phyloP scores from a whole-genome alignment of 495 filamentous ascomycete genomes.

The Arthonia radiata region DNA sequence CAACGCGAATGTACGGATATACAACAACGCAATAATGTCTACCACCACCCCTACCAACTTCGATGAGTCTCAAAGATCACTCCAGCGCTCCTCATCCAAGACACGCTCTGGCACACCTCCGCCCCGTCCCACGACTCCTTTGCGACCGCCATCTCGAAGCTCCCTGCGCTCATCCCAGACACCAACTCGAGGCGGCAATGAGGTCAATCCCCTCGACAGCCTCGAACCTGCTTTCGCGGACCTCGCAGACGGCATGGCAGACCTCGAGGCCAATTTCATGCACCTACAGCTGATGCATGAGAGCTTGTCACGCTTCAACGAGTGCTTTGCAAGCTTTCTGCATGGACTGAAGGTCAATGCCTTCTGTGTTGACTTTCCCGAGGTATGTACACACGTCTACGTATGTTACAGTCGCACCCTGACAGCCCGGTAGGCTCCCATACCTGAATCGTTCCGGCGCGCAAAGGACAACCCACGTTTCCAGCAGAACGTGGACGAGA shows the following conservation, averaged over 20 bases:
- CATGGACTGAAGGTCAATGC: slow-evolving; percentile 98
- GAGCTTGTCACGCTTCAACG: slow-evolving; percentile 76
- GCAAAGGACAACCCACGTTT: background rate
- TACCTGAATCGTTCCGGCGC: slow-evolving; percentile 32
- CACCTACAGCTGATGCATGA: slow-evolving; percentile 95
- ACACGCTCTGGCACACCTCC: slow-evolving; percentile 16
- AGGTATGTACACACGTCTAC: slow-evolving; percentile 35
- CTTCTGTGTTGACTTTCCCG: slow-evolving; percentile 93
- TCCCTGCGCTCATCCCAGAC: slow-evolving; percentile 35
- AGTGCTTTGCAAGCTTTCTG: slow-evolving; percentile 85
- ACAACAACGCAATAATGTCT: too few relatives aligned
- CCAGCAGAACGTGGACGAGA: slow-evolving; percentile 2
- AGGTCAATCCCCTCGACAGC: slow-evolving; percentile 48
- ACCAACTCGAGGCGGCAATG: slow-evolving; percentile 22
- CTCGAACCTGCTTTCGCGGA: slow-evolving; percentile 83
- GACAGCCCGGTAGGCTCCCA: slow-evolving; percentile 24
- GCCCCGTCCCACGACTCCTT: slow-evolving; percentile 76
- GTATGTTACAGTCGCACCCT: slow-evolving; percentile 6
- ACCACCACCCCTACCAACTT: too few relatives aligned
- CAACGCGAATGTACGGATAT: too few relatives aligned
- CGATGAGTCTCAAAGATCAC: slow-evolving; percentile 5
- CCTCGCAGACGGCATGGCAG: slow-evolving; percentile 78
- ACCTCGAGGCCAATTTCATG: slow-evolving; percentile 92
- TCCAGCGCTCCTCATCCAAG: slow-evolving; percentile 21
- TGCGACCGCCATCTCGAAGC: slow-evolving; percentile 73